Evolutionary conservation across 768 basidiomycete genomes (phyloP).

Genomic region (Neoboletus brunneissimus): DNA sequence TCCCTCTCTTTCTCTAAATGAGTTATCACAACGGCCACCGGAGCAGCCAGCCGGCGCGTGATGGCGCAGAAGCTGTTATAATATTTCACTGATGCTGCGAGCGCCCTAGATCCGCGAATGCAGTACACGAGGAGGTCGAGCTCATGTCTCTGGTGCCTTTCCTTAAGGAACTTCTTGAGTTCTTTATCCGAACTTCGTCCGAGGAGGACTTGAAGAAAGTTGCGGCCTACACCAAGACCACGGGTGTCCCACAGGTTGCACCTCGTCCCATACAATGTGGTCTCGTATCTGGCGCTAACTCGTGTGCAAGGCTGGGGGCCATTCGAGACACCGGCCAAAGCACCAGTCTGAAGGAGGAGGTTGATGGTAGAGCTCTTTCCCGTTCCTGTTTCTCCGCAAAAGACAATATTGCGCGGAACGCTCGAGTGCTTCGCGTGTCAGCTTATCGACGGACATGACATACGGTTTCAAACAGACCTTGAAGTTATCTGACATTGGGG

Average conservation of each 20-base stretch:
- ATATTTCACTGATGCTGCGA: slow-evolving; percentile 25
- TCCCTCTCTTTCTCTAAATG: slow-evolving; percentile 29
- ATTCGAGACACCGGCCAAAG: slow-evolving; percentile 8
- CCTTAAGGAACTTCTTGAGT: slow-evolving; percentile 21
- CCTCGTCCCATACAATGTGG: not conserved
- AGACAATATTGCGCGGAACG: slow-evolving; percentile 14
- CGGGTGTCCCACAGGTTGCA: slow-evolving; percentile 36
- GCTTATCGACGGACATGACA: not conserved
- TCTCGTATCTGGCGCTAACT: not conserved
- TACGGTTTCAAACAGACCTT: slow-evolving; percentile 11
- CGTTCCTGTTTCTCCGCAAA: slow-evolving; percentile 24
- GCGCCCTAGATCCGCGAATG: slow-evolving; percentile 36
- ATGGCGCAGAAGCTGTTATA: slow-evolving; percentile 35
- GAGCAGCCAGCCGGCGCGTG: slow-evolving; percentile 37
- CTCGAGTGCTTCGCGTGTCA: not conserved
- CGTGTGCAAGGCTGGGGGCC: slow-evolving; percentile 20
- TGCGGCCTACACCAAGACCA: slow-evolving; percentile 34
- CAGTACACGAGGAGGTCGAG: slow-evolving; percentile 42
- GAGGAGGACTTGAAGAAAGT: slow-evolving; percentile 11
- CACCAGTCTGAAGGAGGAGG: slow-evolving; percentile 14
- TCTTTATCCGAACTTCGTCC: slow-evolving; percentile 12
- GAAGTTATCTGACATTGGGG: not conserved
- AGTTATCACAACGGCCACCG: slow-evolving; percentile 37
- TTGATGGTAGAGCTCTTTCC: slow-evolving; percentile 31
- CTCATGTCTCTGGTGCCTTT: slow-evolving; percentile 25